Evolutionary conservation across 148 eudicot genomes (phyloP), one percentile per base, ranked within the genome.

Genomic region (Fallopia convolvulus): DNA sequence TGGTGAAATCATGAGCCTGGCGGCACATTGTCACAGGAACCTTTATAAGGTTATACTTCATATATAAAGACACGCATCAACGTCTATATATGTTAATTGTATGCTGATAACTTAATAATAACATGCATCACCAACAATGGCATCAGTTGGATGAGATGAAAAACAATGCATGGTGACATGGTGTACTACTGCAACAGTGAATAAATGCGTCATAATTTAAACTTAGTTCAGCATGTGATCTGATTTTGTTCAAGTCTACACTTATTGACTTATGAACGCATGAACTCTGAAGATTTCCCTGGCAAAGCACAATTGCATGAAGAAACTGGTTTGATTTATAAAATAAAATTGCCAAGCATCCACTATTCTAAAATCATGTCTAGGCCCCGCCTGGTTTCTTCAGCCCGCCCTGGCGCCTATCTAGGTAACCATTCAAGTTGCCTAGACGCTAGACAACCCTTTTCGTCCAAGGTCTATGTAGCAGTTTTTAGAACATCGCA

Each of bases 1-100:
- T 83, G 93, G 95, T 89, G 88, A 93, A 77, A 61, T 61, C 68
- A 8, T 1, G 36, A 2, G 60, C 21, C 23, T 4, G 21, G 21
- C 21, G 21, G 6, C 60, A 53, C 4, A 53, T 53, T 53, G 60
- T 6, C 21, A 5, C 60, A 5, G 60, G n/a, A 17, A n/a, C 21
- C 20, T 53, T 5, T n/a, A 68, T 26, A 23, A 26, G 32, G 39
- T 23, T 12, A 66, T 66, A 68, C 72, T 32, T 68, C 47, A 68
- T 23, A 5, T 68, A 48, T 8, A 60, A 21, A 60, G 32, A 23
- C 66, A 21, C 66, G 1, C 66, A 60, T 33, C 17, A 32, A 66
- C n/a, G 40, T 66, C 41, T 32, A 33, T 33, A 33, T 5, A 12
- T 66, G n/a, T 32, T 8, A 60, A 60, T 21, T 50, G 20, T 50